Conservation (phyloP, 2,329 filamentous ascomycete species). For the Nemania sp. region DNA sequence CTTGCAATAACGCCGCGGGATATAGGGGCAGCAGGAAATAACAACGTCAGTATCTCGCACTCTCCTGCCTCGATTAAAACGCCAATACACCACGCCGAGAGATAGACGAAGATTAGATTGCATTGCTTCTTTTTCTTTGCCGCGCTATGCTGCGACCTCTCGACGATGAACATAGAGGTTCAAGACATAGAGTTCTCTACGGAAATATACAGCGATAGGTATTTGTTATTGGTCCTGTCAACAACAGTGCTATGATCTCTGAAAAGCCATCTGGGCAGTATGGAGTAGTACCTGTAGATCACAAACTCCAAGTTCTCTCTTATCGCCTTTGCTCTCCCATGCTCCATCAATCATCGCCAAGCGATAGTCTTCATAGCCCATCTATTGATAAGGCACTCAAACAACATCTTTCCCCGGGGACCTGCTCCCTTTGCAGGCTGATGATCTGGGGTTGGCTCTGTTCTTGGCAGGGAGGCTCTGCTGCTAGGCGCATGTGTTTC, state of each 20-base stretch:
- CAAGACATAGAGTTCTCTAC: too few species aligned
- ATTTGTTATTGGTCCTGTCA: too few species aligned
- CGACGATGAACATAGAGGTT: too few species aligned
- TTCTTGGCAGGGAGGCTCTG: conserved; percentile 31
- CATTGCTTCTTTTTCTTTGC: conserved; percentile 10
- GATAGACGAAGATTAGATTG: conserved; percentile 6
- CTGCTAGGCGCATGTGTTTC: conserved; percentile 24
- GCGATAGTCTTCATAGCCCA: neutral
- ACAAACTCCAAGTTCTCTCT: too few species aligned
- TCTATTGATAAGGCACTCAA: neutral
- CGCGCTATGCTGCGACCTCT: conserved; percentile 7
- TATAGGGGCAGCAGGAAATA: neutral
- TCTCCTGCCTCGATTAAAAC: conserved; percentile 22
- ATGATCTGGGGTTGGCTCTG: conserved; percentile 13
- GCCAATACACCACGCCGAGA: neutral
- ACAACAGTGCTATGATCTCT: too few species aligned
- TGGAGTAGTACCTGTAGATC: too few species aligned
- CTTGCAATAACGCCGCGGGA: neutral
- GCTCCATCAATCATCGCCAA: too few species aligned
- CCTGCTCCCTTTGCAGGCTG: neutral
- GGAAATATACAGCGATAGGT: too few species aligned
- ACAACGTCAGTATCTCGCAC: conserved; percentile 25
- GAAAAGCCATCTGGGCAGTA: too few species aligned
- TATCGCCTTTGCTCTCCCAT: too few species aligned
- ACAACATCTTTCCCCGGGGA: neutral